Conservation (phyloP, 2,329 filamentous ascomycete species). For the Neonectria coccinea region DNA sequence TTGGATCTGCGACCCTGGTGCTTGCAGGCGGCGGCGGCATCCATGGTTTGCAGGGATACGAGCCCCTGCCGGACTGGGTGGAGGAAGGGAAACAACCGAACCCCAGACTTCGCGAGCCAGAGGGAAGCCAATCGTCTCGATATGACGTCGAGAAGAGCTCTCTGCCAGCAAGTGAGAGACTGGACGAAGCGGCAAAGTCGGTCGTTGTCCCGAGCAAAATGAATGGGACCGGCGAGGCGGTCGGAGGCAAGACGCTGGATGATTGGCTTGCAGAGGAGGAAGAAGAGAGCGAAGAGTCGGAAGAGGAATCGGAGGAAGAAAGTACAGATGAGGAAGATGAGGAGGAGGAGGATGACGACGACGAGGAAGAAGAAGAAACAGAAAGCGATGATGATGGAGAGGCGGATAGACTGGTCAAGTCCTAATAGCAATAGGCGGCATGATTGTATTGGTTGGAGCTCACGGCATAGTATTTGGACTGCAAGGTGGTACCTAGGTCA, state of each 20-base stretch:
- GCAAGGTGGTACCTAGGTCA: background rate
- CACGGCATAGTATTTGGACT: background rate
- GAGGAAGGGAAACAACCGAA: conserved; percentile 83
- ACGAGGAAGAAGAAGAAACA: conserved; percentile 59
- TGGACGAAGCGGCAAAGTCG: conserved; percentile 67
- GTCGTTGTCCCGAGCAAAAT: conserved; percentile 55
- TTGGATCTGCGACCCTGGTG: conserved; percentile 89
- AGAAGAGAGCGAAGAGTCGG: conserved; percentile 67
- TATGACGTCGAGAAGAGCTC: conserved; percentile 50
- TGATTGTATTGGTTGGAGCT: conserved; percentile 22
- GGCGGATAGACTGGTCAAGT: conserved; percentile 57
- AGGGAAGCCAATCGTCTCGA: conserved; percentile 48
- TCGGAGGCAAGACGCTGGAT: conserved; percentile 83
- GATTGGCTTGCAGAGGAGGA: conserved; percentile 89
- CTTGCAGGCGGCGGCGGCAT: conserved; percentile 80
- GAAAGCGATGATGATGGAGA: conserved; percentile 61
- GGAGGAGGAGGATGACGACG: conserved; percentile 56
- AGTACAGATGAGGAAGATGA: conserved; percentile 63
- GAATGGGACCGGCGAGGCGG: conserved; percentile 65
- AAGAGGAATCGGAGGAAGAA: conserved; percentile 63
- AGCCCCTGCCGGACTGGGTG: conserved; percentile 87
- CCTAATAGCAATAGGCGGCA: conserved; percentile 43
- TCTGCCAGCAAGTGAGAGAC: conserved; percentile 70
- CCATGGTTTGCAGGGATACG: conserved; percentile 82
- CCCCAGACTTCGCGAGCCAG: conserved; percentile 74